Evolutionary conservation across 495 filamentous ascomycete species (phyloP).

Genomic region (Neurospora africana): DNA sequence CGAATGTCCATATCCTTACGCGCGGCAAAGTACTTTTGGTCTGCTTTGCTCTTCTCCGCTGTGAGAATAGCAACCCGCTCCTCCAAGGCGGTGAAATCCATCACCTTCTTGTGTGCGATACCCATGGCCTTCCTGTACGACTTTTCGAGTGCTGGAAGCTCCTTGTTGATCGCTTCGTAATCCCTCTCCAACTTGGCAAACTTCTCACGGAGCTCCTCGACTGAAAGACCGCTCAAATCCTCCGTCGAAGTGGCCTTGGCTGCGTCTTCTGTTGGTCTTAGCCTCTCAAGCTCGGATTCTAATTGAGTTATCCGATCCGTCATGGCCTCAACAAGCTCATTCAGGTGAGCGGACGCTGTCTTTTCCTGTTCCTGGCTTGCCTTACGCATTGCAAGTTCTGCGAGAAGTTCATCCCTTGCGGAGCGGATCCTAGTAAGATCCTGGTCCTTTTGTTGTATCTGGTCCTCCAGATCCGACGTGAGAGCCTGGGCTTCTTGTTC

Average conservation of each 20-base stretch:
- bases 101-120: conserved; percentile 75
- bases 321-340: conserved; percentile 66
- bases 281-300: conserved; percentile 68
- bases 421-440: conserved; percentile 78
- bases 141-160: conserved; percentile 73
- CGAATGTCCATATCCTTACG: conserved; percentile 87
- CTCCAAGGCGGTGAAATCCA: conserved; percentile 62
- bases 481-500: conserved; percentile 64
- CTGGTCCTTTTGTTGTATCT: conserved; percentile 69
- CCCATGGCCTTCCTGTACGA: conserved; percentile 79
- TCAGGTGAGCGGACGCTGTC: conserved; percentile 53
- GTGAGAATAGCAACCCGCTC: conserved; percentile 63
- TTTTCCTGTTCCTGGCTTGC: conserved; percentile 67
- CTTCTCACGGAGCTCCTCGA: conserved; percentile 63
- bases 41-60: conserved; percentile 89
- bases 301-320: conserved; percentile 66
- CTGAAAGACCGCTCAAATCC: conserved; percentile 39
- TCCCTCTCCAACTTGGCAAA: conserved; percentile 64
- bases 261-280: conserved; percentile 42
- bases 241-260: conserved; percentile 33
- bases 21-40: conserved; percentile 93
- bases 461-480: conserved; percentile 65
- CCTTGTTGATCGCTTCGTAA: conserved; percentile 72
- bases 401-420: conserved; percentile 69
- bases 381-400: conserved; percentile 72